Evolutionary conservation across 2,329 filamentous ascomycete species (phyloP), one percentile per base, ranked within the genome.

Genomic region (Pseudocercospora eumusae): DNA sequence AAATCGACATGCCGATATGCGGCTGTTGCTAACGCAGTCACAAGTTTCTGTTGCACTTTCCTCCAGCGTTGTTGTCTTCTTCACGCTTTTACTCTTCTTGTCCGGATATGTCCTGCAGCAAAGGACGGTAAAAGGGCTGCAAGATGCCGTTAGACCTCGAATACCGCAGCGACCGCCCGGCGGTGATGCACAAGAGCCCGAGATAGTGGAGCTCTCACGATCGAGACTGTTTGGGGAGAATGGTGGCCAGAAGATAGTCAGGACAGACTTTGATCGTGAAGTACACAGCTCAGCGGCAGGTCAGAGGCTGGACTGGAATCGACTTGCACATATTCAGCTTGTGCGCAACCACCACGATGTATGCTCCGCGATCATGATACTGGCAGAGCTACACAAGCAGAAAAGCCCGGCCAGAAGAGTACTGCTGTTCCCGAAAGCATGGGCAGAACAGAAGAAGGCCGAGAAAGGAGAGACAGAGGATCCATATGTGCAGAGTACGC

Each of bases 31-130:
- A 54, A 87, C 87, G 10, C 87, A 87, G 13, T 83, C 85, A 10
- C 88, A 92, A 79, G 88, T 91, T 56, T 90, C 88, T 40, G 79
- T 91, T 61, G 80, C 88, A 61, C 78, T 89, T 61, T 88, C 89
- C 27, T 84, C 84, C 8, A 75, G 78, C 42, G 84, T 64, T 77
- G 89, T 96, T 62, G 79, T 91, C 66, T 75, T 90, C 25, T 96
- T 91, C 77, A 96, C 92, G 2, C 76, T 88, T 40, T 85, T 92
- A 4, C 86, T 97, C 25, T 97, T 97, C 75, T 82, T 96, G 31
- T 92, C 90, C 56, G 93, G 93, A 71, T 96, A 96, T 75, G 84
- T 88, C 2, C 83, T 96, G 57, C 93, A 97, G 72, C 93, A 97
- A 76, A 86, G 91, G 70, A 95, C 92, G 0, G 85, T 96, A 4